Base-by-base conservation (phyloP, 768 basidiomycete genomes). In the Pleurotus platypus region DNA sequence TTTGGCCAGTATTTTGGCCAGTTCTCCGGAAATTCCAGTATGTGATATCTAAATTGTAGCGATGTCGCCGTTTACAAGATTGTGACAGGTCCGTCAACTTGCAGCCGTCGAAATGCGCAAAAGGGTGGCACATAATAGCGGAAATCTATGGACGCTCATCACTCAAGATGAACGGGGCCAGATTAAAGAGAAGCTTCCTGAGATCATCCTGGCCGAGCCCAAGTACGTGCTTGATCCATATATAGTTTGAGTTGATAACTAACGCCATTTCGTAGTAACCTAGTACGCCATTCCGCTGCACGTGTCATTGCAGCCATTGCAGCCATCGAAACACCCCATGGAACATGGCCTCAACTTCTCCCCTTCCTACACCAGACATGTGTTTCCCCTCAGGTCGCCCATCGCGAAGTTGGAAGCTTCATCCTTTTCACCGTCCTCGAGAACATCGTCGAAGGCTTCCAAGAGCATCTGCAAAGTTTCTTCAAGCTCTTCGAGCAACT, bases 81-180 rank as follows among this genome's bases (percentile, higher is more conserved):
- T 7, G 45, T 27, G 45, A 47, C 67, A 99, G 95, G 86, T 98
- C 61, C 91, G 94, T 60, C 97, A 99, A 84, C 82, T 99, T 18
- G 92, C 95, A 48, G 94, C 95, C 6, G 94, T 98, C 56, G 97
- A 99, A 74, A 80, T 98, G 69, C 83, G 96, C 64, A 99, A 99
- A 79, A 90, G 96, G 57, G 84, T 98, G 59, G 70, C 80, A 24
- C 82, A 85, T 68, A 87, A 87, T 64, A 90, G 88, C 62, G 90
- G 89, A 49, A 84, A 81, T 68, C 72, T 95, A 30, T 99, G 97
- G 97, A 76, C 84, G 16, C 76, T 82, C 56, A 79, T 92, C 26
- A 72, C 84, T 37, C 80, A 82, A 67, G 75, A 78, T 38, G 77
- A 87, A 59, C 87, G 96, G 42, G 79, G 86, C 61, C 80, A 89